Percentiles rank a stretch among this genome's conserved stretches.
phyloP scores from a whole-genome alignment of 139 green algal species.

The Pleodorina starrii region DNA sequence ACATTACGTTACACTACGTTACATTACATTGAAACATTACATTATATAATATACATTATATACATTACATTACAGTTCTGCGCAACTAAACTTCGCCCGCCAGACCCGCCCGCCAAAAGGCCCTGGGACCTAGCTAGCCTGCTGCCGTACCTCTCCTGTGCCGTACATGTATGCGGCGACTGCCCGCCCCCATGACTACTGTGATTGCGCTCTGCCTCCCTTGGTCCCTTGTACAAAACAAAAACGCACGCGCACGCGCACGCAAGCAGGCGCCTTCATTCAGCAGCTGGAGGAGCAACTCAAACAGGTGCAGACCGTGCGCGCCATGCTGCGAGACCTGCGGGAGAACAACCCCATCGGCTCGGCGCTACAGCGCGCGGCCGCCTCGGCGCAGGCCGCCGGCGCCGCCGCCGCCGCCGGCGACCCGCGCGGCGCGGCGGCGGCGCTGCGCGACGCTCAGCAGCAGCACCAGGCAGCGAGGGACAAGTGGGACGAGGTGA shows the following conservation, averaged over 20 bases:
- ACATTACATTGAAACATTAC: too few relatives aligned
- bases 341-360: background rate
- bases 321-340: slow-evolving; percentile 3
- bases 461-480: background rate
- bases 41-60: too few relatives aligned
- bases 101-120: too few relatives aligned
- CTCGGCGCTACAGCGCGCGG: background rate
- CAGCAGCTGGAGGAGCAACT: slow-evolving; percentile 5
- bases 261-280: slow-evolving; percentile 10
- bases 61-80: background rate
- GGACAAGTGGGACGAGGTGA: background rate
- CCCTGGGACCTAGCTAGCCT: too few relatives aligned
- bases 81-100: too few relatives aligned
- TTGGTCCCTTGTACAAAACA: too few relatives aligned
- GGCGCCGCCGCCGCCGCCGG: background rate
- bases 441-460: background rate
- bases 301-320: background rate
- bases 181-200: too few relatives aligned
- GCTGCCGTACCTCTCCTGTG: too few relatives aligned
- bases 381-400: background rate
- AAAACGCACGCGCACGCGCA: too few relatives aligned
- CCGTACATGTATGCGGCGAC: too few relatives aligned
- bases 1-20: too few relatives aligned
- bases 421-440: background rate
- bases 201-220: too few relatives aligned